Conservation (phyloP, 2,329 filamentous ascomycete genomes). For the Cryphonectria carpinicola region DNA sequence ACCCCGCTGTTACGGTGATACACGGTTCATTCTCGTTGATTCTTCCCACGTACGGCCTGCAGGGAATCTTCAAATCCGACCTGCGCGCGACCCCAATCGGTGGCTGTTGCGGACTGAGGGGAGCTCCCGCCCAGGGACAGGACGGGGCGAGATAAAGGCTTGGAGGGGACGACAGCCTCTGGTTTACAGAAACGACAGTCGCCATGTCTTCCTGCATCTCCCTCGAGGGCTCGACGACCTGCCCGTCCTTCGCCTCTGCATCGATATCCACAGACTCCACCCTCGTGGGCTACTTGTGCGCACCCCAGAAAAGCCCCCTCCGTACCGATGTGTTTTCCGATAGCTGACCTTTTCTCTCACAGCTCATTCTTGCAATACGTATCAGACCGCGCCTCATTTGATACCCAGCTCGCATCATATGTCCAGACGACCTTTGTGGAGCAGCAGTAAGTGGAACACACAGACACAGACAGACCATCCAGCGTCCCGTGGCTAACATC, state of each 20-base stretch:
- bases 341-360: slow-evolving; percentile 42
- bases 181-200: slow-evolving; percentile 38
- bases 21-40: slow-evolving; percentile 13
- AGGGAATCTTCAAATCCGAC: neutral
- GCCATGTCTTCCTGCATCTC: slow-evolving; percentile 51
- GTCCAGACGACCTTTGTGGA: slow-evolving; percentile 75
- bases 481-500: slow-evolving; percentile 27
- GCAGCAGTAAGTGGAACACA: slow-evolving; percentile 66
- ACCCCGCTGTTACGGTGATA: slow-evolving; percentile 27
- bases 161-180: slow-evolving; percentile 14
- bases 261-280: slow-evolving; percentile 62
- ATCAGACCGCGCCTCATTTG: slow-evolving; percentile 75
- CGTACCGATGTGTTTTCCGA: too few relatives aligned
- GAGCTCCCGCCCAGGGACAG: slow-evolving; percentile 9
- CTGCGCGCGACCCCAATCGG: slow-evolving; percentile 4
- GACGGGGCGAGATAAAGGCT: slow-evolving; percentile 19
- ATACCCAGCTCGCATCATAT: slow-evolving; percentile 73
- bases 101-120: neutral
- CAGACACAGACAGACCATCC: neutral
- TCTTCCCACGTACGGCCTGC: neutral
- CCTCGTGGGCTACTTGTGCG: slow-evolving; percentile 61
- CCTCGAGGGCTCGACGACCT: slow-evolving; percentile 62
- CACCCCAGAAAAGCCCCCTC: slow-evolving; percentile 22
- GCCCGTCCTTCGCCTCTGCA: slow-evolving; percentile 64
- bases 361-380: slow-evolving; percentile 89